Evolutionary conservation across 78 protist species (phyloP).

Genomic region (slime mould (Dictyostelium discoideum)): dicty_2.7 NC_007089.4:4372001-4372500

Average conservation of each 20-base stretch:
- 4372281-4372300: constrained; percentile 57
- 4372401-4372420: not conserved
- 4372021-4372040: constrained; percentile 95
- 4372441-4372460: not conserved
- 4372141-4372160: not conserved
- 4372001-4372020: constrained; percentile 92
- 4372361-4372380: too few relatives aligned
- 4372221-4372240: constrained; percentile 71
- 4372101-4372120: too few relatives aligned
- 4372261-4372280: constrained; percentile 71
- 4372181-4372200: not conserved
- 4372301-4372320: not conserved
- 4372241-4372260: constrained; percentile 50
- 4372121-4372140: not conserved
- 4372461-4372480: too few relatives aligned
- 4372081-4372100: too few relatives aligned
- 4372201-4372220: constrained; percentile 52
- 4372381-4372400: too few relatives aligned
- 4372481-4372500: too few relatives aligned
- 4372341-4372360: not conserved
- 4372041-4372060: constrained; percentile 98
- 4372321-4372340: not conserved
- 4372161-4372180: too few relatives aligned
- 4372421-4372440: not conserved
- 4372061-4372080: constrained; percentile 56